Percentiles rank a stretch among this genome's conserved stretches.
These are phyloP conservation scores for Tephrocybe sp. DNA, from an alignment of 768 basidiomycete genomes.

Conservation along the genomic window DNA sequence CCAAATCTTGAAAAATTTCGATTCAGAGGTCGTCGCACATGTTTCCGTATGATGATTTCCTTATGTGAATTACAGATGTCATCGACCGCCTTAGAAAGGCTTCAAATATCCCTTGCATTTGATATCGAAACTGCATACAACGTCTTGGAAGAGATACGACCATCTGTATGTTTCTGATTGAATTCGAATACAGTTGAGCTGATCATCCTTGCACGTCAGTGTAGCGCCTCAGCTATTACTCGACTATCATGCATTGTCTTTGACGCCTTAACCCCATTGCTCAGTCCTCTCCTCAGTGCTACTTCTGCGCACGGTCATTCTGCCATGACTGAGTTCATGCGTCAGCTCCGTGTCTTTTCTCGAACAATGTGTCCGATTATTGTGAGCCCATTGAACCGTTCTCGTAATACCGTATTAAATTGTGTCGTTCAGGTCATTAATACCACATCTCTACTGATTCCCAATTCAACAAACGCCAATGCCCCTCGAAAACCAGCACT, in stretches of 20 bases:
- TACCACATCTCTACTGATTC: constrained; percentile 36
- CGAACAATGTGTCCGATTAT: constrained; percentile 47
- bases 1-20: constrained; percentile 30
- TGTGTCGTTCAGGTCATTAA: constrained; percentile 77
- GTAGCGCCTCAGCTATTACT: constrained; percentile 4
- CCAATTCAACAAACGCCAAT: constrained; percentile 17
- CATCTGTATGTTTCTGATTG: constrained; percentile 16
- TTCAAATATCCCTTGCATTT: constrained; percentile 58
- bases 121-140: constrained; percentile 53
- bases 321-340: constrained; percentile 70
- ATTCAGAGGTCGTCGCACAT: constrained; percentile 21
- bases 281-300: constrained; percentile 61
- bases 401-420: no score
- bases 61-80: constrained; percentile 18
- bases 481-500: constrained; percentile 61
- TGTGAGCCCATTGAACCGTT: constrained; percentile 33
- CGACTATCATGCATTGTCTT: constrained; percentile 52
- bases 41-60: constrained; percentile 4
- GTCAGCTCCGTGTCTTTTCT: constrained; percentile 51
- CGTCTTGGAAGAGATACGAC: constrained; percentile 44
- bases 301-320: constrained; percentile 76
- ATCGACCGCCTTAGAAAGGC: constrained; percentile 43
- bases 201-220: neutral
- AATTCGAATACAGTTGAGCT: neutral
- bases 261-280: constrained; percentile 61